A percentile compares a stretch with the other conserved stretches of the same genome.
Evolutionary conservation across 2,329 filamentous ascomycete species (phyloP).

Genomic region (Cladosporium phlei): DNA sequence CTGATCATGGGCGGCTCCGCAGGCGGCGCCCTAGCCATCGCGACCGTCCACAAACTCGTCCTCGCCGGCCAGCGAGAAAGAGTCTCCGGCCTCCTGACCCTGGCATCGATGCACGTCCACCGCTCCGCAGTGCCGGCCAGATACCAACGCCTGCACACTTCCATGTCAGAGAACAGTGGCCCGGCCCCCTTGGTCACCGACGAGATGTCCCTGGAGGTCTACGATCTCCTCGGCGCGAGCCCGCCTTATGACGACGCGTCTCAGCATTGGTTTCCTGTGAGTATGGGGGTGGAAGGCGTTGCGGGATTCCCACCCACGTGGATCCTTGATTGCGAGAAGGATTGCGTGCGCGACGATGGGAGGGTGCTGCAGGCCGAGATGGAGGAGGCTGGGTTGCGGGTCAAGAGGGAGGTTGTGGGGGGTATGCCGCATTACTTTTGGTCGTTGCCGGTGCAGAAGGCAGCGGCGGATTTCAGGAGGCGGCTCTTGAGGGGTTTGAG

Average conservation of each 20-base stretch:
- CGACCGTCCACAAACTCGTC: conserved; percentile 13
- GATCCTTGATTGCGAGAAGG: conserved; percentile 19
- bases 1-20: conserved; percentile 19
- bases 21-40: conserved; percentile 17
- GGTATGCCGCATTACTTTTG: conserved; percentile 33
- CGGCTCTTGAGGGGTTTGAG: neutral
- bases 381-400: conserved; percentile 24
- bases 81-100: conserved; percentile 13
- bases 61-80: conserved; percentile 5
- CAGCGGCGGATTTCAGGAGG: neutral
- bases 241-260: conserved; percentile 6
- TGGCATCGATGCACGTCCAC: conserved; percentile 16
- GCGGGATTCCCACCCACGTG: conserved; percentile 19
- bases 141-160: conserved; percentile 15
- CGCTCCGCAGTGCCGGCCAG: conserved; percentile 12
- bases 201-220: neutral
- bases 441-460: conserved; percentile 7
- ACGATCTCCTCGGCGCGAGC: conserved; percentile 5
- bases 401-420: conserved; percentile 26
- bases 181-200: conserved; percentile 8
- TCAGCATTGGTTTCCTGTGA: conserved; percentile 13
- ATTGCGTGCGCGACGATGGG: conserved; percentile 31
- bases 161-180: conserved; percentile 11
- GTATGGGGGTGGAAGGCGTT: conserved; percentile 9
- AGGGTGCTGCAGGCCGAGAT: conserved; percentile 27